Conservation (phyloP, 495 filamentous ascomycete species). For the Bacidia gigantensis region DNA sequence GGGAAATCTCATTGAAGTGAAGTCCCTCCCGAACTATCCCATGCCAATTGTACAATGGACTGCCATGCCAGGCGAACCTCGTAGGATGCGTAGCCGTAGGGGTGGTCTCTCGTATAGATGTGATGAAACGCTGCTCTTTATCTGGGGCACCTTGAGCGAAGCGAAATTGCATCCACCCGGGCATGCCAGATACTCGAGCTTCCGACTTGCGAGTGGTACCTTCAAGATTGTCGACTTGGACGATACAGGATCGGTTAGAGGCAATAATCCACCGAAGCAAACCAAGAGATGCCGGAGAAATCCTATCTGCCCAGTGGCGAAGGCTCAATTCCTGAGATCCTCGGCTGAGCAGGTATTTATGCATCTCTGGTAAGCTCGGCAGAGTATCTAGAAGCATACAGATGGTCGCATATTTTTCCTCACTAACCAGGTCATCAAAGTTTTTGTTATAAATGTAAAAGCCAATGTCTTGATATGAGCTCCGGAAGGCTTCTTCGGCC, state of each 20-base stretch:
- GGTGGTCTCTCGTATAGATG: conserved; percentile 40
- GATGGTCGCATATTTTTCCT: conserved; percentile 41
- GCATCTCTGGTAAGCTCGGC: conserved; percentile 53
- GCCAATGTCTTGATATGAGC: conserved; percentile 17
- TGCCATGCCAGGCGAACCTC: conserved; percentile 78
- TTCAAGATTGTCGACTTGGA: conserved; percentile 43
- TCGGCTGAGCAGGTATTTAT: conserved; percentile 36
- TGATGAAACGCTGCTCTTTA: conserved; percentile 70
- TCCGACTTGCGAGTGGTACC: conserved; percentile 15
- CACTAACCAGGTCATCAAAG: conserved; percentile 37
- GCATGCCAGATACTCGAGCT: conserved; percentile 50
- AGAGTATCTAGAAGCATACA: conserved; percentile 50
- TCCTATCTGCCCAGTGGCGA: conserved; percentile 43
- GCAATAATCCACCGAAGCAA: conserved; percentile 82
- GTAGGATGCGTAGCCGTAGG: conserved; percentile 43
- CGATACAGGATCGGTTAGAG: conserved; percentile 78
- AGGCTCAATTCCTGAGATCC: conserved; percentile 30
- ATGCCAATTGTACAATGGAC: conserved; percentile 69
- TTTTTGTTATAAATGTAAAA: conserved; percentile 38
- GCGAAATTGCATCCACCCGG: conserved; percentile 64
- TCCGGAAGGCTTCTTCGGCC: not conserved
- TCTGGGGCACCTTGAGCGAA: conserved; percentile 84
- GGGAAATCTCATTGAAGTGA: conserved; percentile 43
- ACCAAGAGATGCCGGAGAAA: conserved; percentile 53
- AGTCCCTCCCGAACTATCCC: conserved; percentile 75